Evolutionary conservation across 495 filamentous ascomycete genomes (phyloP).

Genomic region (Immersiella caudata): DNA sequence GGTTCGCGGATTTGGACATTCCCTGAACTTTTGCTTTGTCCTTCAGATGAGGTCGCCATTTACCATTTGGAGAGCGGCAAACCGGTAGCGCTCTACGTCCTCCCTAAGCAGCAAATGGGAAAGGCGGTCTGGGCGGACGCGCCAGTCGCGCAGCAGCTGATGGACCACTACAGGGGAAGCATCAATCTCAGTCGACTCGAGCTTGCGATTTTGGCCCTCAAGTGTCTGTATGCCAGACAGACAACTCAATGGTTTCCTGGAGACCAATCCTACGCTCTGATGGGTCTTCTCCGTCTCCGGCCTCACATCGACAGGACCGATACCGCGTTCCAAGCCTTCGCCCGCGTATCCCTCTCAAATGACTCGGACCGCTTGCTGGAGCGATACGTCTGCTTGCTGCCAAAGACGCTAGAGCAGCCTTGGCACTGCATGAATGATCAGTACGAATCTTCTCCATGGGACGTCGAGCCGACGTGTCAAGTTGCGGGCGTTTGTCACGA

Average conservation of each 20-base stretch:
- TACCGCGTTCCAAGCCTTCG: constrained; percentile 49
- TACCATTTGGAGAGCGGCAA: constrained; percentile 2
- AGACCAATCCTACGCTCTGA: constrained; percentile 51
- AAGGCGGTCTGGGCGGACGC: constrained; percentile 15
- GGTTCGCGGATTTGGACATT: neutral
- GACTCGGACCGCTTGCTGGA: constrained; percentile 31
- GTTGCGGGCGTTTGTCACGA: constrained; percentile 25
- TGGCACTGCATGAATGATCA: constrained; percentile 19
- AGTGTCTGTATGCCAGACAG: constrained; percentile 21
- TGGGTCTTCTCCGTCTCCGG: constrained; percentile 45
- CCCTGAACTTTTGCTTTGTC: constrained; percentile 14
- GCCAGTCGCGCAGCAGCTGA: constrained; percentile 20
- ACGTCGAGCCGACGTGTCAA: constrained; percentile 23
- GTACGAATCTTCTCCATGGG: constrained; percentile 22
- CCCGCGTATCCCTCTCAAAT: constrained; percentile 36
- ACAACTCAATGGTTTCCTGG: constrained; percentile 21
- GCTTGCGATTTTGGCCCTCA: constrained; percentile 24
- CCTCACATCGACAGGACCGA: constrained; percentile 41
- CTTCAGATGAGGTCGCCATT: neutral
- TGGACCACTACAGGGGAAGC: constrained; percentile 28
- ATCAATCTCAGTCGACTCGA: constrained; percentile 29
- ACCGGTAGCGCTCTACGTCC: neutral
- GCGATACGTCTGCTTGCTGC: constrained; percentile 26
- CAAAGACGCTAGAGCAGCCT: constrained; percentile 2
- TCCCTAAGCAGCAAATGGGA: constrained; percentile 23